Evolutionary conservation across 768 basidiomycete species (phyloP), one percentile per base, ranked within the genome.

Genomic region (Mycena metata): DNA sequence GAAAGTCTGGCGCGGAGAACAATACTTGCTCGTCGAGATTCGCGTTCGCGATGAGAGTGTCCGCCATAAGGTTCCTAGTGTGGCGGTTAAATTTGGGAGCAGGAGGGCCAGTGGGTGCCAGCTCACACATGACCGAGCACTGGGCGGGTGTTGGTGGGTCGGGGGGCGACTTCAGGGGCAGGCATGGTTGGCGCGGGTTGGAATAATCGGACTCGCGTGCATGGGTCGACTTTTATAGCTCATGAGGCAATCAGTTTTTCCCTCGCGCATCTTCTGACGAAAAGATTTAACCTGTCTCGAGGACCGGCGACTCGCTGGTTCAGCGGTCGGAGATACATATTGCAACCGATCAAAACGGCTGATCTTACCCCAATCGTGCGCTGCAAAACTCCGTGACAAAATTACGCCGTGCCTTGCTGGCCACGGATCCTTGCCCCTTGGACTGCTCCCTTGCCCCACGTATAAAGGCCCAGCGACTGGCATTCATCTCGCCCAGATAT

Each of bases 11-110:
- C 30, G 35, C 8, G 6, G 9, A 39, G 39, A n/a, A 26, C 7
- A 68, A 30, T 30, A 30, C 70, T 49, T 30, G 41, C 70, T 72
- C 70, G 43, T 72, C 70, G 11, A 66, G 49, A 42, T 52, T 72
- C 17, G 70, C 70, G 46, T 72, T 72, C 11, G 70, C 70, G 43
- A 72, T 72, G 56, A 72, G 67, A 21, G 70, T 72, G 23, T 72
- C 70, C 5, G 70, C 67, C 70, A 72, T 72, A 24, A 72, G 67
- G 51, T 72, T 72, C 15, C 67, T 69, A 43, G 2, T 19, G 7
- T n/a, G 7, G 19, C 30, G 5, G 17, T 7, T 35, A 42, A 33
- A 23, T 19, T 39, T 26, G 41, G 30, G n/a, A n/a, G n/a, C n/a
- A 15, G 26, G 4, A 30, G 30, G 26, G 45, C 12, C 1, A 36